Conservation (phyloP, 106 monocot species). For the Dactylorhiza incarnata region DNA sequence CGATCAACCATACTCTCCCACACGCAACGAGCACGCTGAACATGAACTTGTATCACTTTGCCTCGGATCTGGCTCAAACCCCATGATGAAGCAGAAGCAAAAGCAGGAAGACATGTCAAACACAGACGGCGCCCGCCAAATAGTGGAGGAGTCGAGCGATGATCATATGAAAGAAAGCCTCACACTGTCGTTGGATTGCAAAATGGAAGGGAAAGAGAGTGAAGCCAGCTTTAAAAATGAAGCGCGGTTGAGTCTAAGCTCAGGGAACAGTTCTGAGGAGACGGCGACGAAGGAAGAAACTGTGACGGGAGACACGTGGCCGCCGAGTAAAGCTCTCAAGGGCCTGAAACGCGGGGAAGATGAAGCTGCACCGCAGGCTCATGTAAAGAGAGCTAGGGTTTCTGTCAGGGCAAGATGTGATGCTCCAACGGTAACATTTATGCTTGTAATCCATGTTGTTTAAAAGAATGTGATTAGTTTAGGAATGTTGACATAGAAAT, state of each 20-base stretch:
- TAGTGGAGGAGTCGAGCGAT: background rate
- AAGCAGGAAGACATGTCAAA: too few relatives aligned
- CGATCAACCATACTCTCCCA: background rate
- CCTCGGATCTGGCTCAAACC: constrained; percentile 31
- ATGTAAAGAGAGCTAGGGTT: constrained; percentile 86
- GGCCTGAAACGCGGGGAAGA: constrained; percentile 20
- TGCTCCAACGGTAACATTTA: constrained; percentile 48
- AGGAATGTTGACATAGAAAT: background rate
- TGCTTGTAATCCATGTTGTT: background rate
- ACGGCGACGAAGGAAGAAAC: background rate
- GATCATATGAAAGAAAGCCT: constrained; percentile 20
- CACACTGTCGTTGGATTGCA: constrained; percentile 51
- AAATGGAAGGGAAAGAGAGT: background rate
- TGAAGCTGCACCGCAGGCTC: constrained; percentile 39
- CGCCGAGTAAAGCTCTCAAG: constrained; percentile 44
- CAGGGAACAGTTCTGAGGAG: constrained; percentile 45
- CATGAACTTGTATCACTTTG: constrained; percentile 48
- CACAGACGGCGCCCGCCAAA: background rate
- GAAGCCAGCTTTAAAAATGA: background rate
- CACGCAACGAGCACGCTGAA: constrained; percentile 9
- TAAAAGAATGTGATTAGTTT: background rate
- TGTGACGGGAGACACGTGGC: constrained; percentile 24
- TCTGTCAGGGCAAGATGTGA: constrained; percentile 85
- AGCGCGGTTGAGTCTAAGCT: constrained; percentile 16
- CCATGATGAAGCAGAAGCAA: constrained; percentile 12